Evolutionary conservation across 495 filamentous ascomycete genomes (phyloP).

Genomic region (Lepidopterella palustris): DNA sequence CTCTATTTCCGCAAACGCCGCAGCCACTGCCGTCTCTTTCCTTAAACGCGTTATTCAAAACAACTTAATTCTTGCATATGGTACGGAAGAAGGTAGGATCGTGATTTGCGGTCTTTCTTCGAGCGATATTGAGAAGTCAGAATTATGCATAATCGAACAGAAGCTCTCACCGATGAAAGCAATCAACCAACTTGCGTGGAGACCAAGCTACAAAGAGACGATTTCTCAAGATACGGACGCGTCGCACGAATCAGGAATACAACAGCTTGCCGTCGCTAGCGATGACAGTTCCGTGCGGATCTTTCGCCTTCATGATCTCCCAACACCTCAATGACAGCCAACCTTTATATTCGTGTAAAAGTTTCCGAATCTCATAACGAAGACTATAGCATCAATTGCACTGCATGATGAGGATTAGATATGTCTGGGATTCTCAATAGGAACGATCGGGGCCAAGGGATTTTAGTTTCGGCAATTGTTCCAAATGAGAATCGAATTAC

Average conservation of each 20-base stretch:
- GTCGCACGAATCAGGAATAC: conserved; percentile 13
- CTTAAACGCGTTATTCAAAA: conserved; percentile 37
- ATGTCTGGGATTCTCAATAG: too few relatives aligned
- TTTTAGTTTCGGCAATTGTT: too few relatives aligned
- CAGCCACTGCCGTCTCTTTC: conserved; percentile 77
- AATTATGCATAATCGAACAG: conserved; percentile 35
- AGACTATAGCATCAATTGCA: too few relatives aligned
- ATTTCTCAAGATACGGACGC: background rate
- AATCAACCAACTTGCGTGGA: conserved; percentile 72
- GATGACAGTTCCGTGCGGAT: conserved; percentile 77
- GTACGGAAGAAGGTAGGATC: conserved; percentile 54
- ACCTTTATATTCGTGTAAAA: too few relatives aligned
- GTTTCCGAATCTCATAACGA: too few relatives aligned
- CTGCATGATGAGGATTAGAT: too few relatives aligned
- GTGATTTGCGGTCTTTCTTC: conserved; percentile 38
- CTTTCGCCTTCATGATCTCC: conserved; percentile 30
- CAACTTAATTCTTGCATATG: conserved; percentile 56
- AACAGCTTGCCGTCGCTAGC: conserved; percentile 68
- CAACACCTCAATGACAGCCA: too few relatives aligned
- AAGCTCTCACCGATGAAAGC: conserved; percentile 54
- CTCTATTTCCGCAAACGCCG: conserved; percentile 48
- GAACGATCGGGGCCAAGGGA: too few relatives aligned
- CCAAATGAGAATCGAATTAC: too few relatives aligned
- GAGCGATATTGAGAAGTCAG: conserved; percentile 40
- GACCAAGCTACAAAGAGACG: conserved; percentile 42